A percentile compares a stretch with the other conserved stretches of the same genome.
Evolutionary conservation across 257 asterid species (phyloP).

Genomic region (Solanum appendiculatum): DNA sequence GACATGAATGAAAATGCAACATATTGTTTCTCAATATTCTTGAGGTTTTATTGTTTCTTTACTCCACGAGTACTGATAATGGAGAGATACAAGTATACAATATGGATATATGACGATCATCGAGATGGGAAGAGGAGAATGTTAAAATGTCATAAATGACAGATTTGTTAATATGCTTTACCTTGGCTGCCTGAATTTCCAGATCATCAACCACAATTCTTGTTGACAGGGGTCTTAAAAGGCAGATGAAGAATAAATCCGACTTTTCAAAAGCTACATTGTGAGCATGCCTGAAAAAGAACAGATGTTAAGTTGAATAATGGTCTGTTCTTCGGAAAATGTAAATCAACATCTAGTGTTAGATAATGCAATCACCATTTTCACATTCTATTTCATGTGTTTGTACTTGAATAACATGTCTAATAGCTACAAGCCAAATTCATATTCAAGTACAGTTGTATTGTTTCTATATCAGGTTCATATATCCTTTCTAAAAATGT

Average conservation of each 20-base stretch:
- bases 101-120: not conserved
- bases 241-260: conserved; percentile 68
- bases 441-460: not conserved
- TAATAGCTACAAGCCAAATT: not conserved
- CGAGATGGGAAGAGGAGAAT: not conserved
- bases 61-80: conserved; percentile 11
- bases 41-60: not conserved
- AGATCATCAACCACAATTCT: conserved; percentile 55
- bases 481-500: not conserved
- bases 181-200: conserved; percentile 84
- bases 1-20: not conserved
- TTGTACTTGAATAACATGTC: not conserved
- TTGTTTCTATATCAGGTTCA: not conserved
- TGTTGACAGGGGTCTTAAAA: conserved; percentile 58
- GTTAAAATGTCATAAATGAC: not conserved
- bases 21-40: not conserved
- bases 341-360: not conserved
- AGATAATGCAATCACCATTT: not conserved
- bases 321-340: not conserved
- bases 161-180: conserved; percentile 7
- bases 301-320: not conserved
- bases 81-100: conserved; percentile 2
- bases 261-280: conserved; percentile 77
- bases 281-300: conserved; percentile 55
- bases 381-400: not conserved